A percentile compares a stretch with the other conserved stretches of the same genome.
These are phyloP conservation scores for Ophiostoma tasmaniense DNA, from an alignment of 2,329 filamentous ascomycete genomes.

Conservation along the genomic window DNA sequence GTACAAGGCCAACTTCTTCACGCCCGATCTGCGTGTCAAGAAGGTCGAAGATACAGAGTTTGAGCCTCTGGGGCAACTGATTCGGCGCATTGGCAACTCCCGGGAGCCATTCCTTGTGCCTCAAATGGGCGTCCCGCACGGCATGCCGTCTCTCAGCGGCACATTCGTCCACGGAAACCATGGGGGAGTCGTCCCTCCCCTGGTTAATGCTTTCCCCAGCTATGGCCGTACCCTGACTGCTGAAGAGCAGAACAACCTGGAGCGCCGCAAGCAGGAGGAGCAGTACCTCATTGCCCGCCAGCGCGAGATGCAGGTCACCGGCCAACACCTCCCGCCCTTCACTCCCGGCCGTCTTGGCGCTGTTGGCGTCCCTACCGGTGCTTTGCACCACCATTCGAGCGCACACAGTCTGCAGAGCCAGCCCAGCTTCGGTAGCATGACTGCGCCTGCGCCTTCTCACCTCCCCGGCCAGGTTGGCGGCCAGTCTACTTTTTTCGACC, in stretches of 20 bases:
- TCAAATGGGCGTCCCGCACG: constrained; percentile 91
- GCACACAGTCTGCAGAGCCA: constrained; percentile 95
- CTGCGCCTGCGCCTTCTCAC: constrained; percentile 55
- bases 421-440: constrained; percentile 90
- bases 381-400: constrained; percentile 85
- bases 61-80: constrained; percentile 88
- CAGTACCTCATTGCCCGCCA: constrained; percentile 95
- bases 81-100: constrained; percentile 92
- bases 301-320: constrained; percentile 70
- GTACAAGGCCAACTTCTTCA: constrained; percentile 99
- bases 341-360: constrained; percentile 22
- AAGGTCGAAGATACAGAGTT: constrained; percentile 91
- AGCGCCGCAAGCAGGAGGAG: constrained; percentile 94
- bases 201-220: constrained; percentile 87
- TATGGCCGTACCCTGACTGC: constrained; percentile 95
- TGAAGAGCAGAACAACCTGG: constrained; percentile 94
- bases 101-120: constrained; percentile 95
- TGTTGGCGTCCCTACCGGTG: constrained; percentile 33
- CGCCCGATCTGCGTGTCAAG: constrained; percentile 85
- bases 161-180: constrained; percentile 35
- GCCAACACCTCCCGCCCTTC: constrained; percentile 50
- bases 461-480: constrained; percentile 50
- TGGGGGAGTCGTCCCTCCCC: constrained; percentile 70
- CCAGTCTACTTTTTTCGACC: constrained; percentile 65
- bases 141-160: constrained; percentile 51